These are phyloP conservation scores for Lodderomyces elongisporus DNA, from an alignment of 1,139 yeast genomes.

Conservation along the genomic window DNA sequence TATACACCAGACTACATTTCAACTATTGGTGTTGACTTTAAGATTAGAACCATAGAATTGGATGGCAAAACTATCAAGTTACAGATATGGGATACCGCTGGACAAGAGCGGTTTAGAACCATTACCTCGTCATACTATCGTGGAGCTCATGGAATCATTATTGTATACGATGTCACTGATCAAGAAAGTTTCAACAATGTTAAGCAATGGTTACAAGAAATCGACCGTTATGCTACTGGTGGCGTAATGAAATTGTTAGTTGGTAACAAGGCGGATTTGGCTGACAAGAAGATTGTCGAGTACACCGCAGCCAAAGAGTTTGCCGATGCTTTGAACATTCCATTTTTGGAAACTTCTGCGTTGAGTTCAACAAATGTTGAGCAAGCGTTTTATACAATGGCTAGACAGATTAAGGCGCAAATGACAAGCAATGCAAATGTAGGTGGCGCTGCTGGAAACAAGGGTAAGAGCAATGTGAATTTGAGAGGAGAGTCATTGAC, in stretches of 20 bases:
- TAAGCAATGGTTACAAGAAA: conserved; percentile 98
- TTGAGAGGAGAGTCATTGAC: conserved; percentile 86
- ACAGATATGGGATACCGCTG: conserved; percentile 99
- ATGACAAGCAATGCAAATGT: conserved; percentile 65
- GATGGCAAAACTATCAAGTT: conserved; percentile 96
- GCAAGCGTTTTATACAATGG: conserved; percentile 98
- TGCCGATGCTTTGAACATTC: conserved; percentile 93
- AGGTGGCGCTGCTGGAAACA: conserved; percentile 24
- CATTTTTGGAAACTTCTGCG: conserved; percentile 96
- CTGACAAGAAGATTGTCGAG: conserved; percentile 93
- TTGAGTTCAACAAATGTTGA: conserved; percentile 94
- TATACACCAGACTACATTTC: conserved; percentile 96
- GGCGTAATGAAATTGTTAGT: conserved; percentile 95
- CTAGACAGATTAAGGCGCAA: conserved; percentile 95
- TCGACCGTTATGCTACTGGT: conserved; percentile 96
- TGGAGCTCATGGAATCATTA: conserved; percentile 97
- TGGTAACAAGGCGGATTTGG: conserved; percentile 93
- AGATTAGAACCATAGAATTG: conserved; percentile 92
- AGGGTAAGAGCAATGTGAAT: conserved; percentile 69
- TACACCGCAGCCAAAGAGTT: conserved; percentile 96
- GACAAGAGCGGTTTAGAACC: conserved; percentile 96
- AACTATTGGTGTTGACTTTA: conserved; percentile 97
- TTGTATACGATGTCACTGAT: conserved; percentile 96
- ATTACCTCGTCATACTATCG: conserved; percentile 97
- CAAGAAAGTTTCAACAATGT: conserved; percentile 97